Conservation (phyloP, 2,329 filamentous ascomycete species). For the Fusarium kyushuense region DNA sequence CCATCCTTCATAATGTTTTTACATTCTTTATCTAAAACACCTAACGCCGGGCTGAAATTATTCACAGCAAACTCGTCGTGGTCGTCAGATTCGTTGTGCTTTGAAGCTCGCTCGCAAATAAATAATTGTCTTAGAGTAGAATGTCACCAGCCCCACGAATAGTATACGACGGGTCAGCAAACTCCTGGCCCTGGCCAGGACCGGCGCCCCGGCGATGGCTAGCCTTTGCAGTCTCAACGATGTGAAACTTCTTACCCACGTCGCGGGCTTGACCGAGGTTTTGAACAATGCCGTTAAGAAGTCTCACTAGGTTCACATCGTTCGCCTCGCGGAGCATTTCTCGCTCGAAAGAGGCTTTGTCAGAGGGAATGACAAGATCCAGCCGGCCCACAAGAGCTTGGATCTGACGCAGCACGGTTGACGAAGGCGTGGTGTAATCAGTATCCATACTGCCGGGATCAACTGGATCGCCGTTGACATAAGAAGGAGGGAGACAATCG, state of each 20-base stretch:
- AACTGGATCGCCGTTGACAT: constrained; percentile 65
- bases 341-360: constrained; percentile 72
- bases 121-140: constrained; percentile 42
- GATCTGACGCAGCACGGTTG: constrained; percentile 86
- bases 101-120: not conserved
- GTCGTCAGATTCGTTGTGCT: not conserved
- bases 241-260: constrained; percentile 78
- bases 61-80: constrained; percentile 9
- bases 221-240: constrained; percentile 62
- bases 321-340: constrained; percentile 84
- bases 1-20: constrained; percentile 14
- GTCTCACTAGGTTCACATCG: constrained; percentile 81
- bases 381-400: constrained; percentile 87
- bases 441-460: constrained; percentile 52
- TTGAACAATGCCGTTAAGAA: constrained; percentile 81
- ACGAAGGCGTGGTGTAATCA: constrained; percentile 63
- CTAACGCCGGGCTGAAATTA: constrained; percentile 48
- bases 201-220: constrained; percentile 39
- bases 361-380: constrained; percentile 81
- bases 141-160: constrained; percentile 50
- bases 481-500: constrained; percentile 74
- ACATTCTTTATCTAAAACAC: constrained; percentile 40
- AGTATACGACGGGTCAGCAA: constrained; percentile 42
- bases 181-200: constrained; percentile 32
- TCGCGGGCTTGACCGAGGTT: constrained; percentile 78